Evolutionary conservation across 352 stramenopile genomes (phyloP).

Genomic region (Phytophthora agathidicida): DNA sequence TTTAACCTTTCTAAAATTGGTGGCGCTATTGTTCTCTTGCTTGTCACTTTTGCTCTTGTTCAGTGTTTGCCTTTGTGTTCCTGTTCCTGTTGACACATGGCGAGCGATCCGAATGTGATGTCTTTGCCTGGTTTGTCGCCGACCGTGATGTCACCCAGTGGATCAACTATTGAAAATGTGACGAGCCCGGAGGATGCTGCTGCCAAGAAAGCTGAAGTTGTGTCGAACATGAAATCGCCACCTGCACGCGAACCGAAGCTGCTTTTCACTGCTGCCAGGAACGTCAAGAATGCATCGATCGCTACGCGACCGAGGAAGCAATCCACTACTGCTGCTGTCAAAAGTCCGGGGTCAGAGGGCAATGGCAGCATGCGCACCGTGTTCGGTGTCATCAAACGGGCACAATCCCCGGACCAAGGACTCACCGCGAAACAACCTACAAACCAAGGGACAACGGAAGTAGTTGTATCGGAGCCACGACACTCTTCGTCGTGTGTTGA

Average conservation of each 20-base stretch:
- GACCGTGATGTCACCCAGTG: constrained; percentile 20
- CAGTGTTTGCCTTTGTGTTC: neutral
- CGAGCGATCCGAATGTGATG: constrained; percentile 12
- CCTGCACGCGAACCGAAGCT: constrained; percentile 26
- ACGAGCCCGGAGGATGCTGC: constrained; percentile 15
- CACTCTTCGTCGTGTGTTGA: constrained; percentile 12
- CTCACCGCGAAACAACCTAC: constrained; percentile 7
- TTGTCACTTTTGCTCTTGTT: constrained; percentile 2
- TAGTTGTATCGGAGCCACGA: neutral
- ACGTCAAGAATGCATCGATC: constrained; percentile 27
- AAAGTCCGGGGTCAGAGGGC: constrained; percentile 6
- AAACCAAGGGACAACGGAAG: constrained; percentile 16
- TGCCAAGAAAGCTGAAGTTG: constrained; percentile 14
- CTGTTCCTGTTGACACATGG: constrained; percentile 7
- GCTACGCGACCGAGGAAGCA: constrained; percentile 29
- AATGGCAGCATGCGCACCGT: constrained; percentile 34
- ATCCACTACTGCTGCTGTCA: neutral
- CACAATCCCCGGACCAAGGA: too few species aligned
- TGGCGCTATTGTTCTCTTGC: too few species aligned
- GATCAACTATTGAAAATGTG: constrained; percentile 16
- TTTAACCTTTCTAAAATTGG: constrained; percentile 28
- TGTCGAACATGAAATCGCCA: constrained; percentile 6
- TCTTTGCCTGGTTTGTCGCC: constrained; percentile 33
- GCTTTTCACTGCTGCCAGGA: constrained; percentile 34
- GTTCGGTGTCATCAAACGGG: constrained; percentile 60